These are phyloP conservation scores for Talaromyces sp. DNA, from an alignment of 2,329 filamentous ascomycete species.

Conservation along the genomic window DNA sequence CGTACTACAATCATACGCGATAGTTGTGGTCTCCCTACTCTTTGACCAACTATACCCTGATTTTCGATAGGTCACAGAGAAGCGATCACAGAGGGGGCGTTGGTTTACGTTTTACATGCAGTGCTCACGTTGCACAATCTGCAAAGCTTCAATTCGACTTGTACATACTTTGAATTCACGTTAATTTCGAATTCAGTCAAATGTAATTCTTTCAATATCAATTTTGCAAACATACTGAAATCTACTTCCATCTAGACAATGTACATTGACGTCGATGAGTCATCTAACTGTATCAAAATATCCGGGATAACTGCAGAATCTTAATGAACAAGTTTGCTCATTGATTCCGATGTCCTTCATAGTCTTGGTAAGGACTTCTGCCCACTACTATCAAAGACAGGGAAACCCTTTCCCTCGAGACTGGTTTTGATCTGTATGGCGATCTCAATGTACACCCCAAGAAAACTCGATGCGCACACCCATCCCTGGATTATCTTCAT, in stretches of 20 bases:
- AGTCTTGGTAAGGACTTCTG: background rate
- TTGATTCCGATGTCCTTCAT: background rate
- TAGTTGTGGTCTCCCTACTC: background rate
- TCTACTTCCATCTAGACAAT: background rate
- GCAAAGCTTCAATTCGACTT: background rate
- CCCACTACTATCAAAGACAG: conserved; percentile 3
- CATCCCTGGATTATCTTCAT: too few relatives aligned
- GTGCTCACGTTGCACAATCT: background rate
- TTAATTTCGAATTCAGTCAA: background rate
- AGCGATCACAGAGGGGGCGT: background rate
- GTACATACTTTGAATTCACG: background rate
- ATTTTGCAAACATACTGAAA: background rate
- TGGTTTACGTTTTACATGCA: background rate
- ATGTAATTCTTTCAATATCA: background rate
- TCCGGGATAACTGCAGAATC: background rate
- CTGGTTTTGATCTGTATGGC: too few relatives aligned
- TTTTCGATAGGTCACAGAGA: conserved; percentile 5
- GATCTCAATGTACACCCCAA: too few relatives aligned
- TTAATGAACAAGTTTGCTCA: background rate
- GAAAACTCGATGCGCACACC: too few relatives aligned
- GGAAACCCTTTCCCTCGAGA: conserved; percentile 22
- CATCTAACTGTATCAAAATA: too few relatives aligned
- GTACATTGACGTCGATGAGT: background rate
- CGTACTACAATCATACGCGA: background rate
- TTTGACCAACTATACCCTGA: conserved; percentile 2